Conservation (phyloP, 257 asterid species). For the Lycium barbarum region DNA sequence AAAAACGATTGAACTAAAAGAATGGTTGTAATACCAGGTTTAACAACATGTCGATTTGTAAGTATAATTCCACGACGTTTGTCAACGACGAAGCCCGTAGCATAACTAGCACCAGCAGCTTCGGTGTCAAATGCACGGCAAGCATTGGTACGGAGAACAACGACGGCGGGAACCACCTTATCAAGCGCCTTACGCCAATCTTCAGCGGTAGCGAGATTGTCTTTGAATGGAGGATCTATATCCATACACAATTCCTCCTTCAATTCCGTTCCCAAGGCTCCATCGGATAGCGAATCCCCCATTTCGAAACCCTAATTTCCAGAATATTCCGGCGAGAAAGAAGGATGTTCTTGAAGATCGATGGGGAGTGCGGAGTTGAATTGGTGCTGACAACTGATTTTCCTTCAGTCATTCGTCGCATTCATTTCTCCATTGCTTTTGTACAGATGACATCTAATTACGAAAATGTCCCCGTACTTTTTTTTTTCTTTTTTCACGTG, state of each 20-base stretch:
- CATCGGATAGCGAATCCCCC: conserved; percentile 39
- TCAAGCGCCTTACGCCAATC: conserved; percentile 92
- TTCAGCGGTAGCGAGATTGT: conserved; percentile 74
- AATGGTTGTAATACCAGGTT: conserved; percentile 63
- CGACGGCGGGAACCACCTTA: conserved; percentile 93
- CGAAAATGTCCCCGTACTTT: neutral
- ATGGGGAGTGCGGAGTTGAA: conserved; percentile 1
- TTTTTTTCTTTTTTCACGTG: neutral
- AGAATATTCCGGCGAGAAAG: neutral
- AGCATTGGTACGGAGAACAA: conserved; percentile 93
- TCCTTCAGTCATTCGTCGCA: neutral
- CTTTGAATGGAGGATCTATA: conserved; percentile 83
- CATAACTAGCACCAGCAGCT: conserved; percentile 91
- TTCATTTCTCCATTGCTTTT: conserved; percentile 1
- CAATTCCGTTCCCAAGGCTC: conserved; percentile 77
- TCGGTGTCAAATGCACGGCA: conserved; percentile 95
- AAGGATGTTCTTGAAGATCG: conserved; percentile 24
- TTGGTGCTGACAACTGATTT: neutral
- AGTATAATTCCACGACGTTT: conserved; percentile 92
- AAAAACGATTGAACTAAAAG: neutral
- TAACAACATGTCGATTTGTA: conserved; percentile 93
- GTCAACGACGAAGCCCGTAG: conserved; percentile 93
- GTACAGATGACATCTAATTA: neutral
- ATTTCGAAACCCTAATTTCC: conserved; percentile 21
- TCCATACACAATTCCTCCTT: conserved; percentile 90